Base-by-base conservation (phyloP, 441 rosid genomes). In the Erodium moschatum region DNA sequence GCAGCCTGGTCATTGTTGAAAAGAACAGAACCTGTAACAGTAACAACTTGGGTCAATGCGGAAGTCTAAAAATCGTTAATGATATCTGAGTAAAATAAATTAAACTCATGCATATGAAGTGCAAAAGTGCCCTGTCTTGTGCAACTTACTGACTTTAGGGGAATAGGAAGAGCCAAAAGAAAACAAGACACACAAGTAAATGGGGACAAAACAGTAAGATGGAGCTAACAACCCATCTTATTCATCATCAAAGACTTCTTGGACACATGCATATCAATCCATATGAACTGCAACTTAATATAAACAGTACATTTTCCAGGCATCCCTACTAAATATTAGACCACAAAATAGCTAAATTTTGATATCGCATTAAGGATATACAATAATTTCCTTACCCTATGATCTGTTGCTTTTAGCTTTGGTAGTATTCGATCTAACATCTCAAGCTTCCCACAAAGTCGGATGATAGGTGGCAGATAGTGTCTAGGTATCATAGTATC, bases 401-500 rank as follows among this genome's bases (percentile, higher is more conserved):
- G 98, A 72, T 90, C 98, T 19, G 98, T 84, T 38, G 97, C 98
- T 83, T 87, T 88, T 74, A 92, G 85, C 77, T 92, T 90, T 40
- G 98, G 98, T 56, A 92, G 88, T 75, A 92, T 77, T 27, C 97
- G 80, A 81, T 92, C 98, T 66, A 92, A 74, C 98, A 92, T 92
- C 89, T 92, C 98, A 79, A 92, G 98, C 89, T 92, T 92, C 71
- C 98, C 98, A 72, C 98, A 92, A 64, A 84, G 89, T 72, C 98
- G 86, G 70, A 92, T 33, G 68, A 90, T 79, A 63, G 97, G 81
- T 56, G 89, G 97, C 76, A 92, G 88, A 85, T 83, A 92, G 81
- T 92, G 97, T 78, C 72, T 82, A 5, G 97, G 98, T 72, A 92
- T 82, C 65, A 82, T 74, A 80, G 67, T 72, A 74, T 90, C 92